phyloP scores from a whole-genome alignment of 176 grass and related monocot species.

The Lolium multiflorum region DNA sequence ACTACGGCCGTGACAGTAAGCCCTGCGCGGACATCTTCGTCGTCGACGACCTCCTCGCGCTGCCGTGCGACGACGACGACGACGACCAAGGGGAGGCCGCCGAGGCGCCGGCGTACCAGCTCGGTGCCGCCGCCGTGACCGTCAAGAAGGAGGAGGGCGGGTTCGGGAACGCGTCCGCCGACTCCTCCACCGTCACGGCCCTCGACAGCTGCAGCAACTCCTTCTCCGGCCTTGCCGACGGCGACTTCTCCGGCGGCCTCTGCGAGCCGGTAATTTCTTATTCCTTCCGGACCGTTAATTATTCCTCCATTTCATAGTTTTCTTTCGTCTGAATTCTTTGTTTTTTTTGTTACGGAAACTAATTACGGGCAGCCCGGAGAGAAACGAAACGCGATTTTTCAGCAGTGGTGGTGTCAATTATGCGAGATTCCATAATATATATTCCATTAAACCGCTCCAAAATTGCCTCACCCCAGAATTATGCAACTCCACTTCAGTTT shows the following conservation, averaged over 20 bases:
- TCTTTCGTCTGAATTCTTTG: neutral
- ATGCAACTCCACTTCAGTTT: neutral
- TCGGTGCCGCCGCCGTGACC: neutral
- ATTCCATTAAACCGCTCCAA: conserved; percentile 12
- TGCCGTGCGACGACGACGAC: conserved; percentile 80
- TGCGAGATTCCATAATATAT: conserved; percentile 14
- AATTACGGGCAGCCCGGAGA: neutral
- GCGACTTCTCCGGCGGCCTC: conserved; percentile 68
- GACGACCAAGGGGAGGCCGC: conserved; percentile 29
- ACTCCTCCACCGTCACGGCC: conserved; percentile 87
- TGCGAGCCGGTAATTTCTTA: conserved; percentile 74
- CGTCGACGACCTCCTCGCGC: conserved; percentile 87
- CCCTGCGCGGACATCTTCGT: conserved; percentile 61
- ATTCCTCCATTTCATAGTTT: neutral
- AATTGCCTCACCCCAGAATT: neutral
- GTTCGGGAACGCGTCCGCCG: conserved; percentile 55
- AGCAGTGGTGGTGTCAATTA: neutral
- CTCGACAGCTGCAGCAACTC: conserved; percentile 88
- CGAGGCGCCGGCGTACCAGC: neutral
- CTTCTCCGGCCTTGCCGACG: conserved; percentile 65
- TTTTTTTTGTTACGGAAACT: conserved; percentile 15
- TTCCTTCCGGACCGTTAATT: neutral
- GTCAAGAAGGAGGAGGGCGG: conserved; percentile 41
- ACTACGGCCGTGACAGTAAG: conserved; percentile 26
- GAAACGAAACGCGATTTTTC: neutral